Evolutionary conservation across 2,329 filamentous ascomycete species (phyloP), one percentile per base, ranked within the genome.

Genomic region (Pseudogymnoascus pannorum): DNA sequence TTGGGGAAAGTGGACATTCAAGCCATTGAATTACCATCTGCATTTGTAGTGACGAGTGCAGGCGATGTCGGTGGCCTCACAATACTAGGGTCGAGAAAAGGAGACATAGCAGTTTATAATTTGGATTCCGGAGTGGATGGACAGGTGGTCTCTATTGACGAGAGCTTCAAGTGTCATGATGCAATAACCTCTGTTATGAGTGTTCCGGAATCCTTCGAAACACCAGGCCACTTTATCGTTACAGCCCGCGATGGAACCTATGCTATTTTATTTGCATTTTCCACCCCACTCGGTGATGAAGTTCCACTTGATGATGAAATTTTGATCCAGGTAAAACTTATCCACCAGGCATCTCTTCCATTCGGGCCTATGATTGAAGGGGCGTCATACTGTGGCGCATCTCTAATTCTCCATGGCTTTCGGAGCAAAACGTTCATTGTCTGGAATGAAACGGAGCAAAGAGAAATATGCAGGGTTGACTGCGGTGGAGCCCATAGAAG

Each of bases 401-500:
- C 89, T 54, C 76, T 96, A 1, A 77, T 92, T 26, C 76, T 96
- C 11, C 89, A 87, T 71, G 93, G 93, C 2, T 97, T 97, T 75
- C 85, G 84, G 61, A 86, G 88, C 70, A 91, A 86, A 64, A 79
- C 85, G 54, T 95, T 97, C 70, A 78, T 96, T 11, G 81, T 93
- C 8, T 94, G 90, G 84, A 90, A 96, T 71, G 86, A 89, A 70
- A 86, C 84, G 0, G 77, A 77, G 1, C 85, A 90, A 62, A 81
- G 84, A 61, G 88, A 93, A 68, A 73, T 93, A 14, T 82, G 87
- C 60, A 80, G 79, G 0, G 79, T 96, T 29, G 86, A 92, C 57
- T 97, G 93, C 70, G 93, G 92, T 61, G 93, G 93, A 33, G 87
- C 86, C 0, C 91, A 96, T 70, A 83, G 93, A 60, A 86, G 82